phyloP scores from a whole-genome alignment of 2,329 filamentous ascomycete species.

The Alternaria sp. region DNA sequence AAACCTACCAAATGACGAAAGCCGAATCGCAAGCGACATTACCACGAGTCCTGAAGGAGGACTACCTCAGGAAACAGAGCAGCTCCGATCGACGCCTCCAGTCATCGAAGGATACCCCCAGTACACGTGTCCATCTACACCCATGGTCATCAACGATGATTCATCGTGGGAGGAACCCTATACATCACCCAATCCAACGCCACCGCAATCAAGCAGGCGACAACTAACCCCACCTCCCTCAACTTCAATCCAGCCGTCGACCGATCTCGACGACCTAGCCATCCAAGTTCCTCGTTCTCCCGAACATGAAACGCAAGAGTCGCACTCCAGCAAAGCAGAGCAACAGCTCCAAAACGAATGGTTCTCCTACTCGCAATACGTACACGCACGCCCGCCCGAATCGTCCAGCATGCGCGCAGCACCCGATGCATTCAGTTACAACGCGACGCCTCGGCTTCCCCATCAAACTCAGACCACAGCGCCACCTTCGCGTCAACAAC shows the following conservation, averaged over 20 bases:
- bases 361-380: constrained; percentile 45
- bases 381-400: constrained; percentile 19
- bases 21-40: background rate
- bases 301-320: constrained; percentile 35
- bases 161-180: constrained; percentile 27
- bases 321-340: constrained; percentile 45
- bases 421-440: constrained; percentile 40
- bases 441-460: constrained; percentile 28
- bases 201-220: constrained; percentile 9
- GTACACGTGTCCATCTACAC: constrained; percentile 35
- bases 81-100: constrained; percentile 26
- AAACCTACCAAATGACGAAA: background rate
- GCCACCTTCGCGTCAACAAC: background rate
- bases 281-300: constrained; percentile 37
- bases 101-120: constrained; percentile 10
- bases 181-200: constrained; percentile 9
- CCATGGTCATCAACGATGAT: constrained; percentile 37
- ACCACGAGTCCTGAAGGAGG: background rate
- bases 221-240: constrained; percentile 3
- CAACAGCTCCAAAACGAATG: constrained; percentile 45
- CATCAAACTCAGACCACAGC: background rate
- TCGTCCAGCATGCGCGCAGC: constrained; percentile 42
- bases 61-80: background rate
- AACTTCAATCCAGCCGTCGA: constrained; percentile 14
- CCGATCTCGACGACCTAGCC: constrained; percentile 30